These are phyloP conservation scores for Amaranthus palmeri DNA, from an alignment of 148 eudicot species.

Conservation along the genomic window DNA sequence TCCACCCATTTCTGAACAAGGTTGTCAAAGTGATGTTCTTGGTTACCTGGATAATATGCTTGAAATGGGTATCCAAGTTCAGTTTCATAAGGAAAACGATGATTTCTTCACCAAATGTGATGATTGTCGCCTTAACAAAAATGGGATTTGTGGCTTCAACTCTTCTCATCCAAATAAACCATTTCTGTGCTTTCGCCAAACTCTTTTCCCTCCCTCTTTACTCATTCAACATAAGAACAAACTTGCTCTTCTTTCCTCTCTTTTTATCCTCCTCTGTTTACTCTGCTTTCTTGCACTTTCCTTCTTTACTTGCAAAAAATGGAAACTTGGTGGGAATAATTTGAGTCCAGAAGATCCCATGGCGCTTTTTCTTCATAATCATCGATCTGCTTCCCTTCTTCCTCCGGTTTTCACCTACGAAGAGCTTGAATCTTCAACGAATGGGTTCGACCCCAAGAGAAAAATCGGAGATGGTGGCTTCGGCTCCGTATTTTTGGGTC, in stretches of 20 bases:
- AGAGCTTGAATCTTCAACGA: conserved; percentile 74
- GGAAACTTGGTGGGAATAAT: conserved; percentile 5
- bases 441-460: conserved; percentile 62
- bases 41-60: conserved; percentile 41
- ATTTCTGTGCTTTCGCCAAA: conserved; percentile 37
- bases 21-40: conserved; percentile 51
- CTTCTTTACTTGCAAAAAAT: conserved; percentile 28
- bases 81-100: conserved; percentile 41
- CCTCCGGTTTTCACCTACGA: conserved; percentile 86
- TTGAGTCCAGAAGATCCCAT: conserved; percentile 48
- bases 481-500: conserved; percentile 73
- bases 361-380: conserved; percentile 48
- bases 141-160: conserved; percentile 65
- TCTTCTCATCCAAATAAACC: conserved; percentile 38
- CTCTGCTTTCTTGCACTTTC: conserved; percentile 21
- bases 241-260: conserved; percentile 17
- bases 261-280: conserved; percentile 31
- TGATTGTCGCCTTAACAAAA: conserved; percentile 24
- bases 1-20: conserved; percentile 28
- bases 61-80: conserved; percentile 38
- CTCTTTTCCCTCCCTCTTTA: not conserved
- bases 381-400: conserved; percentile 61
- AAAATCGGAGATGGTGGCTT: conserved; percentile 92
- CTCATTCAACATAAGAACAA: conserved; percentile 31
- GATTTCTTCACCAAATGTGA: conserved; percentile 36